Base-by-base conservation (phyloP, 192 early-diverging fungal genomes). In the Coemansia sp. region DNA sequence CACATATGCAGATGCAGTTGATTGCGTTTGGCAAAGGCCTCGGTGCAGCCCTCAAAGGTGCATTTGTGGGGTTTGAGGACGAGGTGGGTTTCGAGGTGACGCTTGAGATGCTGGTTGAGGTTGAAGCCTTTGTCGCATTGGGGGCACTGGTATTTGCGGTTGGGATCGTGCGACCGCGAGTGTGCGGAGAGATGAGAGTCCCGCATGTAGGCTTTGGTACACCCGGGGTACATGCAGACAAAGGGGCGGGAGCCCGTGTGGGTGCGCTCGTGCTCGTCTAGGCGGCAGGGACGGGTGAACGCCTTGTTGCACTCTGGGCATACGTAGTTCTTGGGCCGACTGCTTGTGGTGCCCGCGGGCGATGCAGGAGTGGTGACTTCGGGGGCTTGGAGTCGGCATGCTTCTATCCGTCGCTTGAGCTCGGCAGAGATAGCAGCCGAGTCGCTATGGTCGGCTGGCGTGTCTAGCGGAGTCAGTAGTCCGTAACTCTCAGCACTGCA, bases 211-310 rank as follows among this genome's bases (percentile, higher is more conserved):
- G 87, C 79, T 67, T 94, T 94, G 17, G 76, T 86, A 71, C 93
- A 95, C 3, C 87, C 89, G 5, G 83, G 78, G 63, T 85, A 83
- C n/a, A 76, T 70, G 66, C 91, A 93, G 2, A 78, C 84, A 77
- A 88, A 94, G 7, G 91, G 93, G 21, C 91, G 82, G 62, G 86
- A 89, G 17, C 91, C 91, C 32, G 90, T 92, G 64, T 94, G 93
- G 0, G 89, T 89, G 36, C 88, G 81, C 29, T 85, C 68, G 76
- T 94, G 93, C 59, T 84, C 81, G 29, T 65, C 78, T 45, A 85
- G 83, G 11, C 69, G 67, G 42, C 75, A 74, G 0, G 70, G 72
- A 37, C 68, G 58, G 12, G 55, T 64, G 27, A 75, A 85, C 6
- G 67, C 34, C 27, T 73, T 70, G 64, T 60, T 50, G 39, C 84